These are phyloP conservation scores for Pichia sp. DNA, from an alignment of 1,139 yeast species.

Conservation along the genomic window DNA sequence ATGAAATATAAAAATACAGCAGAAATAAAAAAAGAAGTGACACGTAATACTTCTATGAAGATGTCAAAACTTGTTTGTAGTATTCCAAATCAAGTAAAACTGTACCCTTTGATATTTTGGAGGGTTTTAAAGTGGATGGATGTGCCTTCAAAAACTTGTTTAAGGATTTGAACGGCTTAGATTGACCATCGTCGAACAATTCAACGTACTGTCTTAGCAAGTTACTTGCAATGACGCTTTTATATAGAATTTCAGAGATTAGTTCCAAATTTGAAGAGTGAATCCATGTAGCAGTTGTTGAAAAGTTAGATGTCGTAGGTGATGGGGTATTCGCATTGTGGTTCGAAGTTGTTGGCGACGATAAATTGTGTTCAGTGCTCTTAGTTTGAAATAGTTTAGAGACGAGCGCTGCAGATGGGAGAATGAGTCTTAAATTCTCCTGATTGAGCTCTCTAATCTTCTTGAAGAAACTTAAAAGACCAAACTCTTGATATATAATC, in stretches of 20 bases:
- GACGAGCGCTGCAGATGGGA: slow-evolving; percentile 11
- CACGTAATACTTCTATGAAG: no score
- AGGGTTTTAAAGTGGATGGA: slow-evolving; percentile 28
- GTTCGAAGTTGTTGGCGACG: not conserved
- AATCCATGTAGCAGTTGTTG: not conserved
- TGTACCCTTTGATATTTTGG: slow-evolving; percentile 24
- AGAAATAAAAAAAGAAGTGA: no score
- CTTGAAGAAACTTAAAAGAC: slow-evolving; percentile 31
- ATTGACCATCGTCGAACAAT: slow-evolving; percentile 26
- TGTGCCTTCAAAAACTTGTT: slow-evolving; percentile 21
- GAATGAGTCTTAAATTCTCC: slow-evolving; percentile 11
- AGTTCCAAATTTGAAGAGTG: slow-evolving; percentile 14
- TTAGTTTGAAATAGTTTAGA: slow-evolving; percentile 13
- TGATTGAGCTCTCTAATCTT: slow-evolving; percentile 16
- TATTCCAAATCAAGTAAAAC: slow-evolving; percentile 16
- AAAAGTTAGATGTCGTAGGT: slow-evolving; percentile 10
- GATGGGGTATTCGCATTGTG: slow-evolving; percentile 17
- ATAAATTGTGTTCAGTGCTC: slow-evolving; percentile 3
- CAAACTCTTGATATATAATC: slow-evolving; percentile 32
- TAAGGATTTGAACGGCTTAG: slow-evolving; percentile 22
- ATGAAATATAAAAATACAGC: no score
- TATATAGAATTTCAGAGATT: slow-evolving; percentile 20
- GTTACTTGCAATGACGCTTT: slow-evolving; percentile 25
- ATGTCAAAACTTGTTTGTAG: slow-evolving; percentile 7
- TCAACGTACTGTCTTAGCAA: slow-evolving; percentile 26